Base-by-base conservation (phyloP, 2,329 filamentous ascomycete genomes). In the Botryosphaeria agaves region DNA sequence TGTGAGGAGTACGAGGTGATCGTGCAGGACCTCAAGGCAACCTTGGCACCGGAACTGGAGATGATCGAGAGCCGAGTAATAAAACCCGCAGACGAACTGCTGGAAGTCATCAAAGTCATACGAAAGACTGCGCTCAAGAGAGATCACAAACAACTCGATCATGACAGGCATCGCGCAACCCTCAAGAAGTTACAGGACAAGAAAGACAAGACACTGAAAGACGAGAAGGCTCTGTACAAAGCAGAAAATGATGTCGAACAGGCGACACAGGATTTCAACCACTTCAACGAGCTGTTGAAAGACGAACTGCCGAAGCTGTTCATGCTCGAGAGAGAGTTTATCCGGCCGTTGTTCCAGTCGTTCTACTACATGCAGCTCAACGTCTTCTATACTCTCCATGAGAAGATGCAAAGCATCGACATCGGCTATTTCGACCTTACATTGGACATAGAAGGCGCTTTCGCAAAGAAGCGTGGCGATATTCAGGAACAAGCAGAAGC, bases 291-390 rank as follows among this genome's bases (percentile, higher is more conserved):
- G 47, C 64, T 98, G 30, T 69, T 98, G 37, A 98, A 98, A 61
- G 82, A 91, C 12, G 89, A 98, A 57, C 63, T 98, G 38, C 89
- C 89, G 17, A 83, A 84, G 54, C 69, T 98, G 7, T 98, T 98
- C 55, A 55, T 62, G 5, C 71, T 98, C 12, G 89, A 98, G 55
- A 72, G 76, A 39, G 79, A 95, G 53, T 95, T 98, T 53, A 98
- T 98, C 53, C 76, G 82, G 42, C 89, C 89, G 3, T 71, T 98
- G 5, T 98, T 98, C 66, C 89, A 95, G 53, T 92, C 82, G 7
- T 98, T 98, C 61, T 98, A 98, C 60, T 98, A 95, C 64, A 98
- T 98, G 89, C 89, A 98, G 56, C 71, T 98, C 40, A 98, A 98
- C 55, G 82, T 98, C 40, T 98, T 95, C 55, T 98, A 98, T 57